Base-by-base conservation (phyloP, 306 rosid genomes). In the Pyrus communis region DNA sequence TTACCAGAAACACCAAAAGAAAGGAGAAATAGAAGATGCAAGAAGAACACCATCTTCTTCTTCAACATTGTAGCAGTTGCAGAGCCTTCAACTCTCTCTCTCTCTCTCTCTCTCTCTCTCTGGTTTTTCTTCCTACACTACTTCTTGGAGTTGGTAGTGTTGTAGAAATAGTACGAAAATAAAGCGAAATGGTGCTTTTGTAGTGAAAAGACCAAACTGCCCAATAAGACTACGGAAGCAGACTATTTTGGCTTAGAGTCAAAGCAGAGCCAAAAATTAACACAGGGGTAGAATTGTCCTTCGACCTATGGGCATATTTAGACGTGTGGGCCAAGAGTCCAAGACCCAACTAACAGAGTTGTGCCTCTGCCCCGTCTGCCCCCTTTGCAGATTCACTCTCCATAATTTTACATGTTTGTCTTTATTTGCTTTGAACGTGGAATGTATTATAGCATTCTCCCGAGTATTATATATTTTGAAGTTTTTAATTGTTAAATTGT, bases 1-100 rank as follows among this genome's bases (percentile, higher is more conserved):
- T 86, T 88, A 91, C 95, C 91, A 55, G 87, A 55, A 66, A 78
- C 84, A 83, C 76, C 78, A n/a, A 80, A 70, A 8, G 67, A 78
- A 78, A 4, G 80, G 66, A 90, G 80, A 64, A 85, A 11, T 51
- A 81, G 69, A 13, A 87, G 80, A 58, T 72, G 81, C 69, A 85
- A 23, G 73, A 77, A 17, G 12, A 87, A 69, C 69, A 49, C 80
- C 88, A 79, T 86, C 61, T 82, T 86, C 57, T 82, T 88, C 57
- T 84, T 88, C 88, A 80, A 42, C 79, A 74, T 74, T 71, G 67
- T 46, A 4, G 28, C 28, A 35, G 58, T 35, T 63, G 74, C 38
- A 68, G 70, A 51, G 3, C 9, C 18, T 9, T 49, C 19, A 49
- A 49, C 67, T 8, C 15, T 54, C 51, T 31, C 64, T 51, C 28